phyloP scores from a whole-genome alignment of 2,329 filamentous ascomycete genomes.

The Triangularia verruculosa region DNA sequence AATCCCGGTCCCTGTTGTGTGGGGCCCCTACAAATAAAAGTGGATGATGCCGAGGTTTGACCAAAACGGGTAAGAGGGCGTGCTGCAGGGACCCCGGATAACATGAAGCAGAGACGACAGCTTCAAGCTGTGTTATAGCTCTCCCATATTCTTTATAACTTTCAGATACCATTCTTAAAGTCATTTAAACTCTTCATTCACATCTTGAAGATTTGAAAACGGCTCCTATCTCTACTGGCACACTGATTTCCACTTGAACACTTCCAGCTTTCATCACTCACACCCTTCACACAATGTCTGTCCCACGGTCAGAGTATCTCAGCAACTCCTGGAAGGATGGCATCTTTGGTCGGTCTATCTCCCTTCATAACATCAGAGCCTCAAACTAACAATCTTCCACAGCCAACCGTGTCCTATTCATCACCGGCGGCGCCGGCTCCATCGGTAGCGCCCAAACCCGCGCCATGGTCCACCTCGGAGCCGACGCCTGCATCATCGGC shows the following conservation, averaged over 20 bases:
- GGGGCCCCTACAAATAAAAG: neutral
- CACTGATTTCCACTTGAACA: neutral
- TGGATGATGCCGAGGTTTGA: neutral
- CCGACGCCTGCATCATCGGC: slow-evolving; percentile 90
- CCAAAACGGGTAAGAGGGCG: neutral
- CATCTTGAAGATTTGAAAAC: neutral
- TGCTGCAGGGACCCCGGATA: neutral
- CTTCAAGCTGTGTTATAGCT: neutral
- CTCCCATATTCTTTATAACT: neutral
- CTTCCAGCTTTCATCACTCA: neutral
- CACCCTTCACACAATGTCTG: slow-evolving; percentile 59
- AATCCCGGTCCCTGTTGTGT: neutral
- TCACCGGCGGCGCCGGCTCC: slow-evolving; percentile 87
- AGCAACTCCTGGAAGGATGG: slow-evolving; percentile 83
- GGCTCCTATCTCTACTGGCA: neutral
- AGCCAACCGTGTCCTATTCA: slow-evolving; percentile 90
- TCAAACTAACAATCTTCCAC: slow-evolving; percentile 11
- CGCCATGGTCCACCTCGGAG: slow-evolving; percentile 85
- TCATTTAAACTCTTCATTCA: neutral
- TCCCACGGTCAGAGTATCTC: slow-evolving; percentile 71
- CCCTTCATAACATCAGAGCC: neutral
- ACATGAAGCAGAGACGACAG: slow-evolving; percentile 1
- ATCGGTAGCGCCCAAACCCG: slow-evolving; percentile 95
- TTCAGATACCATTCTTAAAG: neutral
- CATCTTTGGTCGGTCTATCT: slow-evolving; percentile 64